Conservation (phyloP, 2,329 filamentous ascomycete species). For the Claviceps quebecensis region DNA sequence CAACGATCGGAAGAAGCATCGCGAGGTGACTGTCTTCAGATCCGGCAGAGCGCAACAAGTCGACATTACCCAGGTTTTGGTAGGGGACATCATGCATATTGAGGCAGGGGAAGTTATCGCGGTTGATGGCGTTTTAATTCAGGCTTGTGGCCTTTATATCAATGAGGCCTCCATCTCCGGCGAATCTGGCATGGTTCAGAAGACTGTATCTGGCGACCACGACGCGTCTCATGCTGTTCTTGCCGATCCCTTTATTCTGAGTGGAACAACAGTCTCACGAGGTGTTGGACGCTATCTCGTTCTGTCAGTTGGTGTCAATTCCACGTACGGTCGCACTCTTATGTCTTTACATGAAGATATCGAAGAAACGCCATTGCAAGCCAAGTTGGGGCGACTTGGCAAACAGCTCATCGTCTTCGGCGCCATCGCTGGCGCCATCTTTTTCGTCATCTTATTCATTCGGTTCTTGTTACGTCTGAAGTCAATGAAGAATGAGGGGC, state of each 20-base stretch:
- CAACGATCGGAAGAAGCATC: slow-evolving; percentile 67
- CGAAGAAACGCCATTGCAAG: slow-evolving; percentile 65
- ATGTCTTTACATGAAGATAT: slow-evolving; percentile 65
- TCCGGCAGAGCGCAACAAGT: slow-evolving; percentile 58
- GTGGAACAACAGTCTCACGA: slow-evolving; percentile 63
- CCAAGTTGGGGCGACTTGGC: slow-evolving; percentile 61
- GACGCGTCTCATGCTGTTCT: slow-evolving; percentile 34
- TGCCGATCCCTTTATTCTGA: slow-evolving; percentile 68
- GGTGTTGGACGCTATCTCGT: slow-evolving; percentile 65
- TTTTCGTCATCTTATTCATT: slow-evolving; percentile 28
- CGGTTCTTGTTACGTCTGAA: slow-evolving; percentile 22
- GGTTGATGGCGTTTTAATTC: slow-evolving; percentile 55
- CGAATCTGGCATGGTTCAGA: slow-evolving; percentile 60
- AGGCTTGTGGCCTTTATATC: slow-evolving; percentile 38
- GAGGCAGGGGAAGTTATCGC: slow-evolving; percentile 61
- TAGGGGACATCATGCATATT: slow-evolving; percentile 59
- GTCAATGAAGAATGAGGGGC: slow-evolving; percentile 21
- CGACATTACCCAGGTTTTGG: slow-evolving; percentile 55
- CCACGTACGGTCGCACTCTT: slow-evolving; percentile 62
- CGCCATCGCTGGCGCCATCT: slow-evolving; percentile 24
- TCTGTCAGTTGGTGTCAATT: slow-evolving; percentile 59
- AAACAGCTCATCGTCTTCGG: slow-evolving; percentile 50
- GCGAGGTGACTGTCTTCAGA: slow-evolving; percentile 60
- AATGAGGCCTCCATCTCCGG: slow-evolving; percentile 67
- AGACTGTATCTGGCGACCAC: slow-evolving; percentile 44